These are phyloP conservation scores for Coemansia sp. DNA, from an alignment of 192 early-diverging fungal genomes.

Conservation along the genomic window DNA sequence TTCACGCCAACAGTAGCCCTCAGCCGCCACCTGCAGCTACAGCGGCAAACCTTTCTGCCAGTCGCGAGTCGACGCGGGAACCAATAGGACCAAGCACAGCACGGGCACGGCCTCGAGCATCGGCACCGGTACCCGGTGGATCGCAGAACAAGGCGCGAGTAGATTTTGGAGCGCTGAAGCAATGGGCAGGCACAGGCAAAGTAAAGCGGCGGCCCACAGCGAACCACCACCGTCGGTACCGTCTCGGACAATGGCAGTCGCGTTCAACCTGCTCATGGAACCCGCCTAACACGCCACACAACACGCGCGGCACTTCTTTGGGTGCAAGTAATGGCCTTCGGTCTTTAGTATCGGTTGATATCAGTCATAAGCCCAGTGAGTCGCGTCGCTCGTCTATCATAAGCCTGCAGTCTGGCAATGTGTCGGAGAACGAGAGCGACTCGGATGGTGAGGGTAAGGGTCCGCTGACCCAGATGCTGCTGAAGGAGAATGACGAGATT, in stretches of 20 bases:
- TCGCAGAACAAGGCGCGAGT: conserved; percentile 13
- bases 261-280: conserved; percentile 55
- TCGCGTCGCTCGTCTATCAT: conserved; percentile 41
- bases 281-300: conserved; percentile 29
- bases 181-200: conserved; percentile 47
- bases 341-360: conserved; percentile 44
- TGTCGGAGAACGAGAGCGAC: conserved; percentile 11
- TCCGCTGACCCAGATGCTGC: conserved; percentile 46
- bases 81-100: neutral
- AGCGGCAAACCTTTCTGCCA: neutral
- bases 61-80: neutral
- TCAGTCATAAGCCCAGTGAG: conserved; percentile 52
- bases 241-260: conserved; percentile 51
- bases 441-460: conserved; percentile 22
- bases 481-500: conserved; percentile 51
- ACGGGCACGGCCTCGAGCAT: neutral
- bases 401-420: conserved; percentile 20
- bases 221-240: conserved; percentile 40
- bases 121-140: neutral
- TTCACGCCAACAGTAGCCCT: neutral
- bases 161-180: conserved; percentile 38
- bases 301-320: neutral
- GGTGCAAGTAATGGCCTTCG: conserved; percentile 4
- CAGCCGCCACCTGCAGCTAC: conserved; percentile 5
- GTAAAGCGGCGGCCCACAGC: conserved; percentile 16